Percentiles rank a stretch among this genome's conserved stretches.
phyloP scores from a whole-genome alignment of 768 basidiomycete species.

The Mycena metata region DNA sequence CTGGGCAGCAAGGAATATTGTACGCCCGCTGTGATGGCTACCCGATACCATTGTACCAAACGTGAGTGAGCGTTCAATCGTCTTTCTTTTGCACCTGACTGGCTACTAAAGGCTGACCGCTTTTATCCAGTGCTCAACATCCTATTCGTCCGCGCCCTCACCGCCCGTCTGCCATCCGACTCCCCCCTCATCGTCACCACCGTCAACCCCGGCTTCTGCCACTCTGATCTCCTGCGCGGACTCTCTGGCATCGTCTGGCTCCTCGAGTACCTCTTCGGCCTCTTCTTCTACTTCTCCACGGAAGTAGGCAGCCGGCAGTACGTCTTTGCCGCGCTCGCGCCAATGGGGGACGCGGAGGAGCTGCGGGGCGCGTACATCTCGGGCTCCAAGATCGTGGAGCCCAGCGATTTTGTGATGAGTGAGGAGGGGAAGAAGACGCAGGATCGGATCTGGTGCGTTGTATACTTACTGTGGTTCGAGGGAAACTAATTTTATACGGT shows the following conservation, averaged over 20 bases:
- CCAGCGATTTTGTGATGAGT: constrained; percentile 38
- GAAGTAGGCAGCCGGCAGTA: constrained; percentile 41
- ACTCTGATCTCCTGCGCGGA: constrained; percentile 32
- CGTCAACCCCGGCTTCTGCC: constrained; percentile 38
- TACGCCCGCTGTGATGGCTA: background rate
- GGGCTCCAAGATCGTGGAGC: constrained; percentile 11
- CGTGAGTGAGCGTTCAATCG: background rate
- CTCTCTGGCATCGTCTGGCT: background rate
- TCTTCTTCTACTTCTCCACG: constrained; percentile 33
- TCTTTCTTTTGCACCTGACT: background rate
- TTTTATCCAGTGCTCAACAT: constrained; percentile 33
- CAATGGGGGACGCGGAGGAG: background rate
- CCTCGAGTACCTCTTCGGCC: background rate
- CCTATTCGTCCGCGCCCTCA: constrained; percentile 34
- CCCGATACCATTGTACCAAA: background rate
- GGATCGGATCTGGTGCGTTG: constrained; percentile 22
- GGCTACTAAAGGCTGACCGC: background rate
- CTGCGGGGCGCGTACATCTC: constrained; percentile 35
- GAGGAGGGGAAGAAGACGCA: constrained; percentile 32
- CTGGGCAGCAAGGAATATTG: constrained; percentile 37
- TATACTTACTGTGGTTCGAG: no score
- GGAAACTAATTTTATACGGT: no score
- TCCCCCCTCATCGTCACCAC: constrained; percentile 35
- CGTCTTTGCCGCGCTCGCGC: constrained; percentile 36
- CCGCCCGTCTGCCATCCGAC: constrained; percentile 15